Evolutionary conservation across 164 flowering plant genomes (phyloP).

Genomic region (Kingdonia uniflora): DNA sequence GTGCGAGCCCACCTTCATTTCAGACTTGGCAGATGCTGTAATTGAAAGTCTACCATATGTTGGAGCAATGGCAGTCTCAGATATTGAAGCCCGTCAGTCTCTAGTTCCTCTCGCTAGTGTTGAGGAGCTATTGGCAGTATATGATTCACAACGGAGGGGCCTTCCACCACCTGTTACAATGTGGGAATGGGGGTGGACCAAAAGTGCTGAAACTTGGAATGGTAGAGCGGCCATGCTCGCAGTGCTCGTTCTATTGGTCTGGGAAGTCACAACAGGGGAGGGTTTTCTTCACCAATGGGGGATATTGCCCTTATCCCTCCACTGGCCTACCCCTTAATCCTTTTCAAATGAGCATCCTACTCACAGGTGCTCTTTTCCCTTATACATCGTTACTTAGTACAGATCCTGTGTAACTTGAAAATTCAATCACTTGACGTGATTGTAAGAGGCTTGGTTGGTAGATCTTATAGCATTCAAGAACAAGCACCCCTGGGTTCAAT

Average conservation of each 20-base stretch:
- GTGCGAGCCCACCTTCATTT: conserved; percentile 78
- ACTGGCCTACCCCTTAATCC: too few species aligned
- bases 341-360: too few species aligned
- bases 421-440: too few species aligned
- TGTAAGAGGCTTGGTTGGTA: too few species aligned
- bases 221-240: conserved; percentile 98
- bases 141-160: conserved; percentile 90
- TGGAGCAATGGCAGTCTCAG: conserved; percentile 97
- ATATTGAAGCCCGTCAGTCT: conserved; percentile 96
- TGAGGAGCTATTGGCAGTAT: conserved; percentile 84
- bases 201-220: conserved; percentile 98
- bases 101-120: conserved; percentile 94
- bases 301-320: conserved; percentile 54
- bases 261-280: conserved; percentile 82
- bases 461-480: too few species aligned
- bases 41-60: conserved; percentile 97
- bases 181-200: conserved; percentile 99
- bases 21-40: conserved; percentile 97
- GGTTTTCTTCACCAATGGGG: conserved; percentile 95
- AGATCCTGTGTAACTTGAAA: too few species aligned
- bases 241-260: conserved; percentile 61
- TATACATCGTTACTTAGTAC: too few species aligned
- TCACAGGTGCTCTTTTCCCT: too few species aligned
- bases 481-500: too few species aligned
- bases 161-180: conserved; percentile 82